phyloP scores from a whole-genome alignment of 495 filamentous ascomycete species.

The Echria macrotheca region DNA sequence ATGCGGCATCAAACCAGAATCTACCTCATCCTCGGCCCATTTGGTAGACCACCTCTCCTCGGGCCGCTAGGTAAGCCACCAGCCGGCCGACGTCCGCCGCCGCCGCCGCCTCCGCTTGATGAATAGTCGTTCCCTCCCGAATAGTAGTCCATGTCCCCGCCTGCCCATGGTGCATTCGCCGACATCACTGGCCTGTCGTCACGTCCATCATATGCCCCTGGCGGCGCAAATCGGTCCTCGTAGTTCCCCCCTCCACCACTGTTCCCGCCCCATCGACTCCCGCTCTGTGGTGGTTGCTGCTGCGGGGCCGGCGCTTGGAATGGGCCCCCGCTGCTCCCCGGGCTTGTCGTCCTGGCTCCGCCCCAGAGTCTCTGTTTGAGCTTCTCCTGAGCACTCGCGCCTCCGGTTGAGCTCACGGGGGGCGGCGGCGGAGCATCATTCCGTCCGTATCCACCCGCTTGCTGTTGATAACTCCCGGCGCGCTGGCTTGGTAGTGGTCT shows the following conservation, averaged over 20 bases:
- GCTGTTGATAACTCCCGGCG: conserved; percentile 64
- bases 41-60: conserved; percentile 37
- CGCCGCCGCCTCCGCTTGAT: conserved; percentile 32
- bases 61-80: conserved; percentile 52
- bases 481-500: conserved; percentile 60
- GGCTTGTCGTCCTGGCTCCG: conserved; percentile 40
- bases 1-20: no score
- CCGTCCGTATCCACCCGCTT: conserved; percentile 20
- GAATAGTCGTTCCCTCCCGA: conserved; percentile 1
- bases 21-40: conserved; percentile 38
- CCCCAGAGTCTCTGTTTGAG: conserved; percentile 47
- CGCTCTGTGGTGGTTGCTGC: conserved; percentile 17
- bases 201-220: conserved; percentile 32
- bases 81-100: conserved; percentile 17
- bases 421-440: conserved; percentile 29
- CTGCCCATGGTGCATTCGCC: conserved; percentile 44
- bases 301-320: conserved; percentile 34
- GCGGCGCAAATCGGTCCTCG: conserved; percentile 42
- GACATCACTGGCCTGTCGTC: conserved; percentile 41
- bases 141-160: conserved; percentile 33
- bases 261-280: conserved; percentile 22
- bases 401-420: conserved; percentile 24
- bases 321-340: conserved; percentile 25
- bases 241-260: conserved; percentile 33
- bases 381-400: conserved; percentile 39